Percentiles rank a stretch among this genome's conserved stretches.
Conservation (phyloP, 2,329 filamentous ascomycete genomes). For the Monosporascus sp. region DNA sequence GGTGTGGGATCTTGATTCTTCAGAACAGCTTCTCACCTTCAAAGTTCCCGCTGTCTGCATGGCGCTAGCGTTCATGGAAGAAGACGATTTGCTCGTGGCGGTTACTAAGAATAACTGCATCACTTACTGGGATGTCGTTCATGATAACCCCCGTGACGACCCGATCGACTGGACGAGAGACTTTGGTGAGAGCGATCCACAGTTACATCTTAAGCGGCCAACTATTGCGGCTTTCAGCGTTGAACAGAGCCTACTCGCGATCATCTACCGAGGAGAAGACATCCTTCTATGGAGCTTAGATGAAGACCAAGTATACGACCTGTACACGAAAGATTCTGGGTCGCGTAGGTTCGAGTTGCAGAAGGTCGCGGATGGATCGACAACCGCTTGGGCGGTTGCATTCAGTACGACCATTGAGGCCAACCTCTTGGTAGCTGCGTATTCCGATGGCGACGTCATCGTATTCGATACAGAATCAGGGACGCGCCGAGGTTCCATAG, state of each 20-base stretch:
- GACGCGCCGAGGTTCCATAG: neutral
- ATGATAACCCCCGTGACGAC: slow-evolving; percentile 1
- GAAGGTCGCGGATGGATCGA: slow-evolving; percentile 4
- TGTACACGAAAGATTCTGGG: slow-evolving; percentile 19
- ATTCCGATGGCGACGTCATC: slow-evolving; percentile 21
- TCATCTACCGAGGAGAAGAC: slow-evolving; percentile 21
- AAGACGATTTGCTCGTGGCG: slow-evolving; percentile 2
- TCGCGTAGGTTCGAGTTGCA: slow-evolving; percentile 4
- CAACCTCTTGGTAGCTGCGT: slow-evolving; percentile 19
- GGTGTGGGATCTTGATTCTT: slow-evolving; percentile 9
- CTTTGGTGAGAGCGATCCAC: slow-evolving; percentile 5
- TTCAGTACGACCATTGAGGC: slow-evolving; percentile 15
- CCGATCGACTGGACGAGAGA: slow-evolving; percentile 12
- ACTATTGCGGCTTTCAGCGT: slow-evolving; percentile 9
- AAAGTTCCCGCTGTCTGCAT: slow-evolving; percentile 5
- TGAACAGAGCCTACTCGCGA: slow-evolving; percentile 13
- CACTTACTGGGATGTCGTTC: slow-evolving; percentile 4
- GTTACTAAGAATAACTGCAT: slow-evolving; percentile 2
- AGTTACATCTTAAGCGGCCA: slow-evolving; percentile 9
- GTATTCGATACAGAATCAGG: slow-evolving; percentile 17
- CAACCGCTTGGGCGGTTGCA: slow-evolving; percentile 10
- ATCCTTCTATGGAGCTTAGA: slow-evolving; percentile 19
- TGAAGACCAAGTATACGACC: slow-evolving; percentile 13
- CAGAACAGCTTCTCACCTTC: slow-evolving; percentile 5
- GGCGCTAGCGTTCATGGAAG: slow-evolving; percentile 5